phyloP scores from a whole-genome alignment of 352 stramenopile species.

The Nothophytophthora sp. region DNA sequence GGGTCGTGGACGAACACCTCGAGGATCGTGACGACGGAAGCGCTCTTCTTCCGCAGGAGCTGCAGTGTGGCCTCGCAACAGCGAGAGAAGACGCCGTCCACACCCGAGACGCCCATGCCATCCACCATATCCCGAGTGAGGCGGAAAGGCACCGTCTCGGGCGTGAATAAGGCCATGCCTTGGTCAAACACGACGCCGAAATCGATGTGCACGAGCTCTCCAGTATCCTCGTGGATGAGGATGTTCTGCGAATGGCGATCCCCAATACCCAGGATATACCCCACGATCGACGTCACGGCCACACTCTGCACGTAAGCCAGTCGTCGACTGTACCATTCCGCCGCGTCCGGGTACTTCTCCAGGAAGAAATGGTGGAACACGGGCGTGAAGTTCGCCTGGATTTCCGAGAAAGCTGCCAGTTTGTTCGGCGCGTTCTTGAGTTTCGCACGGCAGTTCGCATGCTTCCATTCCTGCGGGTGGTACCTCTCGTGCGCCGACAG shows the following conservation, averaged over 20 bases:
- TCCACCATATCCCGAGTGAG: conserved; percentile 99
- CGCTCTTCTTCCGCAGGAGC: conserved; percentile 92
- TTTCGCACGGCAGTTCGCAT: conserved; percentile 72
- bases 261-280: conserved; percentile 96
- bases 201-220: conserved; percentile 99
- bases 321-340: conserved; percentile 94
- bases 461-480: conserved; percentile 94
- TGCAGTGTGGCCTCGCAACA: conserved; percentile 94
- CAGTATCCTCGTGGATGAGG: conserved; percentile 96
- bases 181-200: conserved; percentile 99
- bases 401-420: conserved; percentile 82
- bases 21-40: conserved; percentile 97
- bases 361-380: conserved; percentile 98
- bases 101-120: conserved; percentile 97
- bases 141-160: conserved; percentile 99
- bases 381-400: conserved; percentile 96
- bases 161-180: conserved; percentile 91
- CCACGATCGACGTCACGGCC: conserved; percentile 98
- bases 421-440: conserved; percentile 84
- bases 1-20: conserved; percentile 99
- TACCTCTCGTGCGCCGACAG: conserved; percentile 93
- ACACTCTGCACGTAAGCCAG: conserved; percentile 95
- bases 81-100: conserved; percentile 95
- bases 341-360: conserved; percentile 95
- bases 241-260: conserved; percentile 99